Conservation (phyloP, 2,329 filamentous ascomycete genomes). For the Penicillium sp. region DNA sequence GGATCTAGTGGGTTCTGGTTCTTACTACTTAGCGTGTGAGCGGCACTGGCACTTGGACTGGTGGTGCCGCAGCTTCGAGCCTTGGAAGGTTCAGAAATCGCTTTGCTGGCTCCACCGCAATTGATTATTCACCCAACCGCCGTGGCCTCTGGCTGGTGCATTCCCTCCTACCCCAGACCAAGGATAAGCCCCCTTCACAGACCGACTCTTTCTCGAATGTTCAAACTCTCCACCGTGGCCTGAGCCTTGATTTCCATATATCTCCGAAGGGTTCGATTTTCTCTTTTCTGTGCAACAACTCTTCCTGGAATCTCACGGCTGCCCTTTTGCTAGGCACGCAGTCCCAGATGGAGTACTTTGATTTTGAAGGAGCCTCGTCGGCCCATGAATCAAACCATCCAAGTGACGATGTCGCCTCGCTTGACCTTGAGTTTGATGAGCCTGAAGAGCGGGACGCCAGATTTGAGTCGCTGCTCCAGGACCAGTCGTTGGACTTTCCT, state of each 20-base stretch:
- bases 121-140: conserved; percentile 28
- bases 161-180: conserved; percentile 31
- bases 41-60: conserved; percentile 18
- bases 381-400: conserved; percentile 35
- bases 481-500: conserved; percentile 46
- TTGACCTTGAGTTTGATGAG: conserved; percentile 42
- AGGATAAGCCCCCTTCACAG: conserved; percentile 20
- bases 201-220: conserved; percentile 20
- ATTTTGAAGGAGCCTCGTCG: conserved; percentile 49
- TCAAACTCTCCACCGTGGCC: conserved; percentile 7
- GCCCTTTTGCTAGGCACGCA: neutral
- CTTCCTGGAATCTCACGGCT: neutral
- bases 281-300: neutral
- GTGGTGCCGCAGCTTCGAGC: neutral
- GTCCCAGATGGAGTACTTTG: conserved; percentile 48
- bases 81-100: conserved; percentile 8
- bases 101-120: conserved; percentile 17
- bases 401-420: conserved; percentile 44
- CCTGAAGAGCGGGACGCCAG: conserved; percentile 40
- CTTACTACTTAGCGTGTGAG: conserved; percentile 5
- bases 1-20: conserved; percentile 10
- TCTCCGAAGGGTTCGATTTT: neutral
- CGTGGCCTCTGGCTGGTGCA: neutral
- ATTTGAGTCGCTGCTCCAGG: conserved; percentile 45
- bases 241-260: conserved; percentile 1